Percentiles rank a stretch among this genome's conserved stretches.
Evolutionary conservation across 371 early-diverging fungal genomes (phyloP).

Genomic region (Actinomortierella ambigua): DNA sequence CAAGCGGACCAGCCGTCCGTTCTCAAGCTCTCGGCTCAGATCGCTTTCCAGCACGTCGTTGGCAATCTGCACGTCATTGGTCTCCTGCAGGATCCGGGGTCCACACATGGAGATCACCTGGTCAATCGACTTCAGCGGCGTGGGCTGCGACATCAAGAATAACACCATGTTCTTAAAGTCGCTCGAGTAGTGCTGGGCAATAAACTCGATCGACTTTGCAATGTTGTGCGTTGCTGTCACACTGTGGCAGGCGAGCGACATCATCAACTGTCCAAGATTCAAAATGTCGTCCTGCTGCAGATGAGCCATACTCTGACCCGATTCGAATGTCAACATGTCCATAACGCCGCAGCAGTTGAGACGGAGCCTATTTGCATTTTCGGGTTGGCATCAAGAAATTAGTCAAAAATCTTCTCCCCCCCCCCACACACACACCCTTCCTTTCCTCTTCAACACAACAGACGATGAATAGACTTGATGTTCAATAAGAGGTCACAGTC

Average conservation of each 20-base stretch:
- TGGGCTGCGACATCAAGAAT: slow-evolving; percentile 81
- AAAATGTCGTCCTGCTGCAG: slow-evolving; percentile 87
- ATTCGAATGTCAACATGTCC: slow-evolving; percentile 83
- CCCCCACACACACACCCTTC: not conserved
- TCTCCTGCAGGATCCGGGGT: slow-evolving; percentile 75
- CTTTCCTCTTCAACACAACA: not conserved
- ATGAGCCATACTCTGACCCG: slow-evolving; percentile 61
- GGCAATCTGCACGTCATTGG: slow-evolving; percentile 73
- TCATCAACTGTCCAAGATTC: slow-evolving; percentile 86
- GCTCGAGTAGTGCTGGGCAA: slow-evolving; percentile 73
- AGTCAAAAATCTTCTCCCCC: not conserved
- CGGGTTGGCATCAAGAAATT: not conserved
- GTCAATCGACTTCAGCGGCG: slow-evolving; percentile 78
- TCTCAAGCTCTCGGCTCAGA: slow-evolving; percentile 83
- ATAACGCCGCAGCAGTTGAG: slow-evolving; percentile 84
- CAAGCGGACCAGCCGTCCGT: slow-evolving; percentile 84
- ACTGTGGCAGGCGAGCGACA: slow-evolving; percentile 80
- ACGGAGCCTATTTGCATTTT: slow-evolving; percentile 59
- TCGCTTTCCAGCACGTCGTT: slow-evolving; percentile 83
- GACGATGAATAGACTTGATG: not conserved
- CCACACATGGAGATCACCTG: slow-evolving; percentile 85
- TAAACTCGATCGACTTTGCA: slow-evolving; percentile 75
- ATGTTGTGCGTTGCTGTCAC: slow-evolving; percentile 71
- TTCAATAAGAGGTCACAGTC: no score
- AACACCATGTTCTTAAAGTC: slow-evolving; percentile 83